phyloP scores from a whole-genome alignment of 257 asterid species.

The Verbascum thapsus region DNA sequence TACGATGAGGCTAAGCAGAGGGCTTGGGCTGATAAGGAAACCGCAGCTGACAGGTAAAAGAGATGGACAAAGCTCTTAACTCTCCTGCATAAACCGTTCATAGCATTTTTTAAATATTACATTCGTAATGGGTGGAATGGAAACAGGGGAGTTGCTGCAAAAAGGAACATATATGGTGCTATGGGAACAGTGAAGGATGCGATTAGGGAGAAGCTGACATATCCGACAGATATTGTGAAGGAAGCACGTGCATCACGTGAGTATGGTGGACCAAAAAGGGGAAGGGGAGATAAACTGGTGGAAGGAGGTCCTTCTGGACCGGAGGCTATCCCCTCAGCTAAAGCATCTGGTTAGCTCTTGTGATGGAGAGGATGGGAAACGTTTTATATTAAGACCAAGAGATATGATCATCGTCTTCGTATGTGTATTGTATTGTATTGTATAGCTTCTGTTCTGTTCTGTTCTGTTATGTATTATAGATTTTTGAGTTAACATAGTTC shows the following conservation, averaged over 20 bases:
- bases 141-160: conserved; percentile 34
- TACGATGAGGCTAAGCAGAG: conserved; percentile 34
- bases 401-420: too few species aligned
- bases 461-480: too few species aligned
- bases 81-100: too few species aligned
- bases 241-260: conserved; percentile 23
- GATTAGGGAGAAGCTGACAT: conserved; percentile 33
- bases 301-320: conserved; percentile 12
- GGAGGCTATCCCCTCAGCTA: background rate
- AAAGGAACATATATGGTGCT: conserved; percentile 30
- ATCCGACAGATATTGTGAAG: conserved; percentile 28
- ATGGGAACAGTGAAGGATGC: conserved; percentile 21
- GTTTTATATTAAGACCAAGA: too few species aligned
- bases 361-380: background rate
- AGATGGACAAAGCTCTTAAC: too few species aligned
- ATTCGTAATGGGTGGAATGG: too few species aligned
- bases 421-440: too few species aligned
- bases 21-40: conserved; percentile 33
- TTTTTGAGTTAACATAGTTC: too few species aligned
- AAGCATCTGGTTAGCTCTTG: background rate
- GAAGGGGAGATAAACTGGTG: conserved; percentile 14
- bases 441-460: too few species aligned
- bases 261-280: conserved; percentile 27
- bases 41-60: conserved; percentile 33
- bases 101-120: too few species aligned